These are phyloP conservation scores for Phytophthora palmivora DNA, from an alignment of 352 stramenopile genomes.

Conservation along the genomic window DNA sequence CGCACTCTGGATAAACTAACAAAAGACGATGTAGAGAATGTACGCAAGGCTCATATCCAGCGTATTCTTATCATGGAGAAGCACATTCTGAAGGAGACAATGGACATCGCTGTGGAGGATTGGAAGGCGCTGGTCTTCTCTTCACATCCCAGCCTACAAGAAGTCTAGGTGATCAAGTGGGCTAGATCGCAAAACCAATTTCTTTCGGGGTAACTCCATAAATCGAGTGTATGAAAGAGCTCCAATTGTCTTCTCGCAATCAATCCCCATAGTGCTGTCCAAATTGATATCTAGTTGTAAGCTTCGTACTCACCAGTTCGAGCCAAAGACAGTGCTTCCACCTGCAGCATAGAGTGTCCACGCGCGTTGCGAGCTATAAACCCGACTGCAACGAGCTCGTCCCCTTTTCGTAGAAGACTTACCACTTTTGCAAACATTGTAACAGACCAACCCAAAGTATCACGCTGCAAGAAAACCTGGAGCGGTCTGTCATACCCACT, in stretches of 20 bases:
- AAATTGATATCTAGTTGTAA: conserved; percentile 32
- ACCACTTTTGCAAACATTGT: conserved; percentile 36
- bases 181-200: background rate
- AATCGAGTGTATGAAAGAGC: background rate
- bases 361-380: conserved; percentile 46
- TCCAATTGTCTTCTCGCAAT: background rate
- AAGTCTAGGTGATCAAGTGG: conserved; percentile 21
- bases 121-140: conserved; percentile 59
- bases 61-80: conserved; percentile 66
- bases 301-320: conserved; percentile 46
- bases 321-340: conserved; percentile 42
- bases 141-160: conserved; percentile 53
- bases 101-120: conserved; percentile 49
- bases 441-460: conserved; percentile 39
- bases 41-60: conserved; percentile 43
- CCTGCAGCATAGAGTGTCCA: conserved; percentile 52
- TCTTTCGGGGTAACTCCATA: background rate
- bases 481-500: conserved; percentile 31
- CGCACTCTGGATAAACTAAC: conserved; percentile 15
- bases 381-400: conserved; percentile 45
- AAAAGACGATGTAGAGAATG: conserved; percentile 8
- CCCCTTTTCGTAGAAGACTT: conserved; percentile 46
- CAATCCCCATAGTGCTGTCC: background rate
- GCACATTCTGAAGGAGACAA: conserved; percentile 59
- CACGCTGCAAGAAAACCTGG: conserved; percentile 50